These are phyloP conservation scores for Cyclostephanos invisitatus DNA, from an alignment of 108 stramenopile genomes.

Conservation along the genomic window DNA sequence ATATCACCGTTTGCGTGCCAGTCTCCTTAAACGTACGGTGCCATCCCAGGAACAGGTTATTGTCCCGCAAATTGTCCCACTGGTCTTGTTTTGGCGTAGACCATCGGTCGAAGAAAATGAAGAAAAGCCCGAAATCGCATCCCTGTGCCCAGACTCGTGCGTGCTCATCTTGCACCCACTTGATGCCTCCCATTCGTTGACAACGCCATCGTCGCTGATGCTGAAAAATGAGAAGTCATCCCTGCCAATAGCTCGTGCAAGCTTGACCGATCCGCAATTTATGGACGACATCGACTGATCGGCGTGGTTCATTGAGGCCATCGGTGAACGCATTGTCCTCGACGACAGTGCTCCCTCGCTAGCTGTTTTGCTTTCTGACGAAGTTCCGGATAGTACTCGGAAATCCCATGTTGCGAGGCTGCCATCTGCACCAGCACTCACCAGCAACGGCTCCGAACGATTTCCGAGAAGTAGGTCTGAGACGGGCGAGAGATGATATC, in stretches of 20 bases:
- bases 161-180: constrained; percentile 56
- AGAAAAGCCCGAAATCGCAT: constrained; percentile 63
- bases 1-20: constrained; percentile 24
- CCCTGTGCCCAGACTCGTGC: constrained; percentile 59
- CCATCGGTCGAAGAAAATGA: constrained; percentile 38
- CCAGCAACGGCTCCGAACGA: constrained; percentile 76
- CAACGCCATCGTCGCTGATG: constrained; percentile 63
- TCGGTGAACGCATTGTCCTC: constrained; percentile 58
- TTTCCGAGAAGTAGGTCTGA: constrained; percentile 79
- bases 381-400: constrained; percentile 56
- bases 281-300: constrained; percentile 16
- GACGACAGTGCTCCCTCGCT: constrained; percentile 14
- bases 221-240: constrained; percentile 59
- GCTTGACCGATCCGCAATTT: constrained; percentile 42
- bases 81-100: constrained; percentile 23
- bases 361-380: not conserved
- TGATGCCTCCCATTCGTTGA: constrained; percentile 80
- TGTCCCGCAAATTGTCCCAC: constrained; percentile 48
- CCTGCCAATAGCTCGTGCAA: constrained; percentile 43
- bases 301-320: constrained; percentile 50
- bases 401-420: constrained; percentile 88
- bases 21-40: constrained; percentile 67
- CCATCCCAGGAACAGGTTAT: constrained; percentile 86
- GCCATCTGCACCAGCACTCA: constrained; percentile 81
- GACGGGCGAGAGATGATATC: constrained; percentile 76